Conservation (phyloP, 148 eudicot genomes). For the Persicaria maculosa region DNA sequence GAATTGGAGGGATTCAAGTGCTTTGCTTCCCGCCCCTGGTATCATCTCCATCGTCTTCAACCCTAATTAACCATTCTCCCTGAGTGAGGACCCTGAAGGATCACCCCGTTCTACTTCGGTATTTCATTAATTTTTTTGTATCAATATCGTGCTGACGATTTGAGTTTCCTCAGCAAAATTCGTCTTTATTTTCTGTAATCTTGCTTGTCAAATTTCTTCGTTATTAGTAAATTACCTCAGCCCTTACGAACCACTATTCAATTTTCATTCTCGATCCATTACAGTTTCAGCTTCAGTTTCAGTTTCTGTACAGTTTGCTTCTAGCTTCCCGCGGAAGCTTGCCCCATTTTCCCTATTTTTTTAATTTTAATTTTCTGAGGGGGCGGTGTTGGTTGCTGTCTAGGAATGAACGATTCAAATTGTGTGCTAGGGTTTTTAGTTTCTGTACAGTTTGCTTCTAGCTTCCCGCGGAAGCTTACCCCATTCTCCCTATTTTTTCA, state of each 20-base stretch:
- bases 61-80: too few relatives aligned
- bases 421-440: not conserved
- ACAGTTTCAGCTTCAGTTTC: not conserved
- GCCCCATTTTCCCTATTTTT: not conserved
- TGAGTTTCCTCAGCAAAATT: not conserved
- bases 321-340: constrained; percentile 3
- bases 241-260: not conserved
- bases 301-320: not conserved
- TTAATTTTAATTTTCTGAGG: not conserved
- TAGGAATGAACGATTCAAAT: constrained; percentile 10
- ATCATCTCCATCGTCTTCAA: not conserved
- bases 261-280: not conserved
- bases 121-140: not conserved
- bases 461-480: constrained; percentile 5
- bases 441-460: not conserved
- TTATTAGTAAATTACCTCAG: not conserved
- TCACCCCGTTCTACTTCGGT: not conserved
- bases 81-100: not conserved
- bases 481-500: not conserved
- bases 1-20: not conserved
- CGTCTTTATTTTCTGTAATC: not conserved
- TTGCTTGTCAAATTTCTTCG: not conserved
- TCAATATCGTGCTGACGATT: not conserved
- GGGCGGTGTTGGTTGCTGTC: not conserved
- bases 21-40: not conserved